phyloP scores from a whole-genome alignment of 148 eudicot species.

The Heliamphora exappendiculata region DNA sequence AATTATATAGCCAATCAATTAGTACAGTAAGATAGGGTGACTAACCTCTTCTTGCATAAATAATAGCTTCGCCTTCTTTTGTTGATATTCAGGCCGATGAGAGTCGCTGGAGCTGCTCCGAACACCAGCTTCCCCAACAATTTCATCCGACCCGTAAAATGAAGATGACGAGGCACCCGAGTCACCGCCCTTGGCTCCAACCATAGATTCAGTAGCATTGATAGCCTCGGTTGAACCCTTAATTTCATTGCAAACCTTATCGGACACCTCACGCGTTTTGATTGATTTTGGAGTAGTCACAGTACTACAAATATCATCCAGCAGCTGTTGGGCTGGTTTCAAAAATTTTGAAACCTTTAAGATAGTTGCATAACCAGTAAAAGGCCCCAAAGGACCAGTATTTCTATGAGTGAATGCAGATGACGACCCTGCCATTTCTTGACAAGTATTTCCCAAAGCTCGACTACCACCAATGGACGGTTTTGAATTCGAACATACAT shows the following conservation, averaged over 20 bases:
- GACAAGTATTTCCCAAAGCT: constrained; percentile 2
- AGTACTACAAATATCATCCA: constrained; percentile 31
- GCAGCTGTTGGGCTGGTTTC: constrained; percentile 36
- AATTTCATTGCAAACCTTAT: constrained; percentile 7
- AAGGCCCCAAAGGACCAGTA: constrained; percentile 42
- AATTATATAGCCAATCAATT: no score
- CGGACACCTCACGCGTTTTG: constrained; percentile 7
- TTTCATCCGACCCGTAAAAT: constrained; percentile 19
- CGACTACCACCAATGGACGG: constrained; percentile 1
- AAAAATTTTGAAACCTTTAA: constrained; percentile 32
- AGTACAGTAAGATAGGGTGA: not conserved
- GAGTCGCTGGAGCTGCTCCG: constrained; percentile 18
- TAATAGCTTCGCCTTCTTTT: constrained; percentile 34
- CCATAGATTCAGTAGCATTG: not conserved
- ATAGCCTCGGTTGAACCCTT: constrained; percentile 7
- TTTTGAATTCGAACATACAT: not conserved
- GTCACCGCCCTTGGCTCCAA: constrained; percentile 14
- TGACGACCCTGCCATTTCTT: constrained; percentile 12
- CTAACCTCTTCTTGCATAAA: constrained; percentile 49
- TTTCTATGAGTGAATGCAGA: constrained; percentile 16
- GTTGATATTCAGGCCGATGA: constrained; percentile 28
- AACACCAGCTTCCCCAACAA: constrained; percentile 15
- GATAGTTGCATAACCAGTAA: constrained; percentile 43
- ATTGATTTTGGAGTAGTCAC: constrained; percentile 11
- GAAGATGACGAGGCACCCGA: constrained; percentile 27